Conservation (phyloP, 176 grass and related monocot species). For the Aegilops sharonensis region DNA sequence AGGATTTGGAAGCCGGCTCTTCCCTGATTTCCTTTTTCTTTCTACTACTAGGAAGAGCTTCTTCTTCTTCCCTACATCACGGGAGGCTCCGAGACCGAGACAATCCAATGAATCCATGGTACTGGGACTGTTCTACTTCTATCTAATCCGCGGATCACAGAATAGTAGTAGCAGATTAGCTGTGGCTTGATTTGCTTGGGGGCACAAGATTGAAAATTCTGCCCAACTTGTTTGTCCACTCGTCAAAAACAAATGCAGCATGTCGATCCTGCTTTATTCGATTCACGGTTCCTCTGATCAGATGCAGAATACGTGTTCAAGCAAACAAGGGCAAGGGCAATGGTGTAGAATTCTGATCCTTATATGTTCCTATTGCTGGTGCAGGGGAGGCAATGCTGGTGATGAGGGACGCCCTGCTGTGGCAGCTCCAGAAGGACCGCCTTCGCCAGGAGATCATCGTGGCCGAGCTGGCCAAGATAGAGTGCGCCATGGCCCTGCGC, state of each 20-base stretch:
- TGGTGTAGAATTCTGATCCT: background rate
- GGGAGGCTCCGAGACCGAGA: background rate
- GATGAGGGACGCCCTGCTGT: slow-evolving; percentile 39
- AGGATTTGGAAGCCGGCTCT: background rate
- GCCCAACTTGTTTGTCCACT: background rate
- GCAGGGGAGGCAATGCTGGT: slow-evolving; percentile 23
- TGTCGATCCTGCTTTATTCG: background rate
- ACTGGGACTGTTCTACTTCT: background rate
- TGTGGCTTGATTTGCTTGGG: background rate
- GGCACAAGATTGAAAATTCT: too few species aligned
- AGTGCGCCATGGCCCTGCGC: slow-evolving; percentile 22
- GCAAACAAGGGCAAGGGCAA: background rate
- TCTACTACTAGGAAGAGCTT: background rate
- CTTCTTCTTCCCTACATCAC: background rate
- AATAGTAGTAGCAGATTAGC: background rate
- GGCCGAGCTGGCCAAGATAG: slow-evolving; percentile 38
- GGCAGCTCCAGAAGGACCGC: slow-evolving; percentile 33
- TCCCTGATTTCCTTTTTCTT: background rate
- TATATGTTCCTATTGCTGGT: background rate
- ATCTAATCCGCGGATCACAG: background rate
- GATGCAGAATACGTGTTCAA: background rate
- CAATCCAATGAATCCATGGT: background rate
- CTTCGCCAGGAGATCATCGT: slow-evolving; percentile 40
- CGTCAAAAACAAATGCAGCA: background rate
- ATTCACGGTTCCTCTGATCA: background rate